A percentile compares a stretch with the other conserved stretches of the same genome.
phyloP scores from a whole-genome alignment of 139 green algal genomes.

The Tetradesmus lagerheimii region DNA sequence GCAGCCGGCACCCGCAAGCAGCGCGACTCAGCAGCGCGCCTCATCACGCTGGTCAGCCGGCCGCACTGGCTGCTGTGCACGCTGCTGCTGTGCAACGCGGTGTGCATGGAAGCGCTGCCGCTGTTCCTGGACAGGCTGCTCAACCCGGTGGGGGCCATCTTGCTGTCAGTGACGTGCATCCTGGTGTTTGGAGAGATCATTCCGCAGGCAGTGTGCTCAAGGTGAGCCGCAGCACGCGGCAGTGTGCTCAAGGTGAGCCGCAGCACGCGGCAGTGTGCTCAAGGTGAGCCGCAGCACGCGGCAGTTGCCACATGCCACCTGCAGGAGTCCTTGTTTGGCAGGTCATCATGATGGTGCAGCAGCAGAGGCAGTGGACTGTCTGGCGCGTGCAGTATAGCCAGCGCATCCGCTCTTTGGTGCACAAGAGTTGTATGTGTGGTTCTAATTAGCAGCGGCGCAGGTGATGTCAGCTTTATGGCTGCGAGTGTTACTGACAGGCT shows the following conservation, averaged over 20 bases:
- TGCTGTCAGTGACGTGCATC: conserved; percentile 75
- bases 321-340: too few relatives aligned
- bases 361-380: too few relatives aligned
- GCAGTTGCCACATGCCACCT: too few relatives aligned
- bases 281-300: conserved; percentile 56
- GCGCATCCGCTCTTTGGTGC: too few relatives aligned
- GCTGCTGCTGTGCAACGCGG: conserved; percentile 78
- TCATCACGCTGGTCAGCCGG: conserved; percentile 54
- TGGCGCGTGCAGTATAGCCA: too few relatives aligned
- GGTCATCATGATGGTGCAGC: too few relatives aligned
- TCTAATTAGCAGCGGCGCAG: too few relatives aligned
- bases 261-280: conserved; percentile 71
- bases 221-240: conserved; percentile 55
- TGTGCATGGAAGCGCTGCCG: conserved; percentile 75
- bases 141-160: conserved; percentile 75
- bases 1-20: conserved; percentile 30
- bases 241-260: conserved; percentile 81
- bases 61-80: conserved; percentile 70
- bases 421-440: too few relatives aligned
- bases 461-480: too few relatives aligned
- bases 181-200: conserved; percentile 93
- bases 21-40: conserved; percentile 44
- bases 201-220: conserved; percentile 87
- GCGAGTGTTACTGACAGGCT: too few relatives aligned
- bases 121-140: conserved; percentile 84